These are phyloP conservation scores for Zygosaccharomyces pseudorouxii DNA, from an alignment of 805 yeast genomes.

Conservation along the genomic window DNA sequence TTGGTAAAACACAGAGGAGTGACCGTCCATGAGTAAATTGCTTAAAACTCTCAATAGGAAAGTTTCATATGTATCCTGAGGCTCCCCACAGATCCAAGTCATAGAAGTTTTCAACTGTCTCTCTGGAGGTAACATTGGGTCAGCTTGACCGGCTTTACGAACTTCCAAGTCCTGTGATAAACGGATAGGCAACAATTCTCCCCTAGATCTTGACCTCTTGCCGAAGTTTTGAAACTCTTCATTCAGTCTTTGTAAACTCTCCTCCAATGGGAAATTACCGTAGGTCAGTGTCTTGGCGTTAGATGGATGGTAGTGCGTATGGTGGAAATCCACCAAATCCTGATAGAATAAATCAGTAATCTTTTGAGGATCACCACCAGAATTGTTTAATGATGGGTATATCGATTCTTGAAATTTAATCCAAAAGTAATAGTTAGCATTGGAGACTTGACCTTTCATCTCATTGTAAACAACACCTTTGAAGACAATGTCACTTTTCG, in stretches of 20 bases:
- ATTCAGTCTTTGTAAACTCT: constrained; percentile 55
- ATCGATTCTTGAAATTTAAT: constrained; percentile 76
- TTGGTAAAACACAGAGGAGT: constrained; percentile 84
- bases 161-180: constrained; percentile 37
- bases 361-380: constrained; percentile 88
- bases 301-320: constrained; percentile 77
- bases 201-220: constrained; percentile 35
- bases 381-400: constrained; percentile 79
- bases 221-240: constrained; percentile 51
- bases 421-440: constrained; percentile 80
- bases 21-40: constrained; percentile 79
- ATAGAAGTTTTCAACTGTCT: constrained; percentile 75
- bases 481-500: constrained; percentile 56
- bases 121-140: constrained; percentile 63
- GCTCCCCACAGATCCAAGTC: constrained; percentile 83
- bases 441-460: constrained; percentile 96
- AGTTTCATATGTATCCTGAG: constrained; percentile 62
- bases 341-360: constrained; percentile 73
- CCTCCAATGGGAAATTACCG: constrained; percentile 65
- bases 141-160: constrained; percentile 67
- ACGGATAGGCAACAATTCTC: constrained; percentile 41
- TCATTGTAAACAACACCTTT: constrained; percentile 98
- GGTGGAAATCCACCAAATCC: constrained; percentile 75
- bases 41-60: constrained; percentile 69
- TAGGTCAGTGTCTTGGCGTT: constrained; percentile 84